Conservation (phyloP, 2,329 filamentous ascomycete genomes). For the Aspergillus ruber region DNA sequence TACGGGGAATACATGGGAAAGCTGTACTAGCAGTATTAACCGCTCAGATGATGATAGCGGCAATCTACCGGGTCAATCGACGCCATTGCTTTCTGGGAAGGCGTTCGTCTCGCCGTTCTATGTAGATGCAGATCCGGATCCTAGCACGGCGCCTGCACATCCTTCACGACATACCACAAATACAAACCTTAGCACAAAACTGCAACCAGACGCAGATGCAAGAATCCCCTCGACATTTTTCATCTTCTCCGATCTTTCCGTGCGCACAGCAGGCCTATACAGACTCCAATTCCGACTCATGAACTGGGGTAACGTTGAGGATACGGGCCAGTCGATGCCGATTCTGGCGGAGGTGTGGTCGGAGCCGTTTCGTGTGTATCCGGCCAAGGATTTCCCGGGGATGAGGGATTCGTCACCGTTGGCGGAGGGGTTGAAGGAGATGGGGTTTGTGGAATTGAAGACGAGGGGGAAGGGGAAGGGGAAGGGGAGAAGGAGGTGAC, state of each 20-base stretch:
- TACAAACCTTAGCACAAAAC: not conserved
- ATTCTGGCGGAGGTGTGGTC: conserved; percentile 37
- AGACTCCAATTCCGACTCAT: conserved; percentile 42
- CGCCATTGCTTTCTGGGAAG: conserved; percentile 32
- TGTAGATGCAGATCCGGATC: conserved; percentile 38
- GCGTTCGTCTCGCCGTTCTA: conserved; percentile 39
- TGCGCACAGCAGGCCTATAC: conserved; percentile 40
- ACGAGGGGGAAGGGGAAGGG: conserved; percentile 31
- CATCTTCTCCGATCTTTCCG: conserved; percentile 43
- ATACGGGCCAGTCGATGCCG: conserved; percentile 30
- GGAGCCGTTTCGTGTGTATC: conserved; percentile 36
- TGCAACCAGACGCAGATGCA: conserved; percentile 10
- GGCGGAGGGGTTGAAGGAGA: conserved; percentile 32
- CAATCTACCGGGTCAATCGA: conserved; percentile 15
- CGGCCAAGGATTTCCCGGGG: conserved; percentile 40
- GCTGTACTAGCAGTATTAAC: conserved; percentile 7
- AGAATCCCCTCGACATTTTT: conserved; percentile 37
- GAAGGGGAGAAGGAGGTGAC: conserved; percentile 23
- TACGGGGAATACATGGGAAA: not conserved
- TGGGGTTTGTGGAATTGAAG: conserved; percentile 38
- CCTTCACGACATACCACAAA: conserved; percentile 15
- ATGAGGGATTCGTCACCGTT: conserved; percentile 37
- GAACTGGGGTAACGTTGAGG: conserved; percentile 32
- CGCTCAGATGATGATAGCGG: not conserved
- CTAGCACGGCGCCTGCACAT: conserved; percentile 33